Evolutionary conservation across 345 rosid genomes (phyloP).

Genomic region (Gossypium herbaceum): DNA sequence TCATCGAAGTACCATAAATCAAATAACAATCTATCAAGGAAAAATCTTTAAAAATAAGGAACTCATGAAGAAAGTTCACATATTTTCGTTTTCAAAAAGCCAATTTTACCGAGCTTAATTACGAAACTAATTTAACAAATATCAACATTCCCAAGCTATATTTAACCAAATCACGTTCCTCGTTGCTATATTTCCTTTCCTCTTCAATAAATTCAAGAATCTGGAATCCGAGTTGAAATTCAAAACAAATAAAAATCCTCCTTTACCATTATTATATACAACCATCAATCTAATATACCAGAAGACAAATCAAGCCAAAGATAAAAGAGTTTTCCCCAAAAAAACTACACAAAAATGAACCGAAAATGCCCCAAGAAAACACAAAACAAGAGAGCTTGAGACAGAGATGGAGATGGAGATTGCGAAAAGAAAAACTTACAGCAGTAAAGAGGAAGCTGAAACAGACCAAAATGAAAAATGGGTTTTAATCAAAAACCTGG

Average conservation of each 20-base stretch:
- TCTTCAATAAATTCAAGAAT: not conserved
- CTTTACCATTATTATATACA: not conserved
- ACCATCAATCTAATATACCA: not conserved
- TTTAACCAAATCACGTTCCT: constrained; percentile 7
- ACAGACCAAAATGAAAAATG: not conserved
- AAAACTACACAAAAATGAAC: not conserved
- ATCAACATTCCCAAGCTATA: not conserved
- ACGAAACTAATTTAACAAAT: not conserved
- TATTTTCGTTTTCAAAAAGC: not conserved
- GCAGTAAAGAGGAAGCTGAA: not conserved
- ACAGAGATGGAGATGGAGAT: not conserved
- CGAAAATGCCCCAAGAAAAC: not conserved
- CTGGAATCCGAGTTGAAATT: not conserved
- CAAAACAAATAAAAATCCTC: no score
- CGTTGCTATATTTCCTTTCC: not conserved
- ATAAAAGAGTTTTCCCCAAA: not conserved
- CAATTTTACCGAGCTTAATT: not conserved
- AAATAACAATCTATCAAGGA: not conserved
- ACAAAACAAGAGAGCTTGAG: not conserved
- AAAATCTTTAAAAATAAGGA: not conserved
- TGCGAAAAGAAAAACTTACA: not conserved
- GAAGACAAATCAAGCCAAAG: not conserved
- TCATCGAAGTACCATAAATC: not conserved
- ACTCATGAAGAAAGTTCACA: not conserved
- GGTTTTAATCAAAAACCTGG: constrained; percentile 1